A percentile compares a stretch with the other conserved stretches of the same genome.
These are phyloP conservation scores for Fusarium nodosum DNA, from an alignment of 2,329 filamentous ascomycete genomes.

Conservation along the genomic window DNA sequence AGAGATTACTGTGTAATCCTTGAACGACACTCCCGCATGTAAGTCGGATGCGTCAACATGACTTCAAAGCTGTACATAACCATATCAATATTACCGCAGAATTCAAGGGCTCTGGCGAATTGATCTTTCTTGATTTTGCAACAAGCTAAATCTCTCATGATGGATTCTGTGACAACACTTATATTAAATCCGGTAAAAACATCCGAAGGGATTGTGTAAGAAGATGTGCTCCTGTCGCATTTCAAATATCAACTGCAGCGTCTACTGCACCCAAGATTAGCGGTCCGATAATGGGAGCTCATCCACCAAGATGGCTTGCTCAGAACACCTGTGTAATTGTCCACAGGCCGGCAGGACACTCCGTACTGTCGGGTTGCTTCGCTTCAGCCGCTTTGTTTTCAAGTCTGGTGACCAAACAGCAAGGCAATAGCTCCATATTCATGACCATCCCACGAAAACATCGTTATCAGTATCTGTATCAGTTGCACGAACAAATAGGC, in stretches of 20 bases:
- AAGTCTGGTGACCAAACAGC: conserved; percentile 47
- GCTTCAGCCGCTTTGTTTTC: conserved; percentile 38
- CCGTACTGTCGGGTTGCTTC: conserved; percentile 15
- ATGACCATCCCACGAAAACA: conserved; percentile 43
- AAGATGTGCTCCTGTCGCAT: conserved; percentile 12
- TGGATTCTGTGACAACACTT: conserved; percentile 1
- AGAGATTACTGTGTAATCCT: conserved; percentile 16
- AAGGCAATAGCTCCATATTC: conserved; percentile 44
- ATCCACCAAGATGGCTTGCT: conserved; percentile 25
- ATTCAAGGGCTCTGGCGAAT: not conserved
- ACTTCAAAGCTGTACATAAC: conserved; percentile 13
- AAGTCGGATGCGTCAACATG: not conserved
- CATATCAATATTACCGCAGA: not conserved
- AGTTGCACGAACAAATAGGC: conserved; percentile 47
- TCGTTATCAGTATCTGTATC: conserved; percentile 41
- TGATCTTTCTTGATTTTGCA: not conserved
- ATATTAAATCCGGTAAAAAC: conserved; percentile 17
- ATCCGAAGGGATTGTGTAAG: conserved; percentile 18
- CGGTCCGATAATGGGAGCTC: conserved; percentile 20
- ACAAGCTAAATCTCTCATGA: conserved; percentile 9
- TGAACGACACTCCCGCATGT: conserved; percentile 12
- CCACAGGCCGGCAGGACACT: conserved; percentile 4
- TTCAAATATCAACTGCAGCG: conserved; percentile 19
- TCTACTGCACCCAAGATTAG: conserved; percentile 25
- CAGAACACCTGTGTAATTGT: conserved; percentile 8